These are phyloP conservation scores for Thraustochytrium striatum DNA, from an alignment of 352 stramenopile species.

Conservation along the genomic window DNA sequence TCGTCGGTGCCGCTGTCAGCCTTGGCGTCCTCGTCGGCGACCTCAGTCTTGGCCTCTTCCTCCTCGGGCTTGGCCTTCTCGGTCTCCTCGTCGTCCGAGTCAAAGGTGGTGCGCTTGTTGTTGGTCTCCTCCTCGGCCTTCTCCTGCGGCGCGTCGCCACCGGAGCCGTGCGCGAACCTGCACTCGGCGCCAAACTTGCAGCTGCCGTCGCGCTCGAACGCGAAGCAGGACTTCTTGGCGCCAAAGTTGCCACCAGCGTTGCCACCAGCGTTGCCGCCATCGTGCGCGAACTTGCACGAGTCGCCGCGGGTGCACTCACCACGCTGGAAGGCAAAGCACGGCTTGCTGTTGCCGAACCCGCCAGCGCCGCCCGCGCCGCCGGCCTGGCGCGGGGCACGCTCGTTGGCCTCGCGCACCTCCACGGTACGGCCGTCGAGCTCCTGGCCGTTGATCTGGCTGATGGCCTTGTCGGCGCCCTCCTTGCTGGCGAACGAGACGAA, in stretches of 20 bases:
- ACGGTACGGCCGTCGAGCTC: slow-evolving; percentile 43
- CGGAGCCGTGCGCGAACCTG: slow-evolving; percentile 37
- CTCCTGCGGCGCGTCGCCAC: neutral
- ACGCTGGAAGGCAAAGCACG: slow-evolving; percentile 16
- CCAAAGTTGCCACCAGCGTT: neutral
- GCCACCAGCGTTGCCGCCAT: neutral
- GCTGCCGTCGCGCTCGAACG: slow-evolving; percentile 15
- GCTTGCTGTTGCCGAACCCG: neutral
- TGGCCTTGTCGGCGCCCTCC: slow-evolving; percentile 28
- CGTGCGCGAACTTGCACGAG: slow-evolving; percentile 40
- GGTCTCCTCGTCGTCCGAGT: slow-evolving; percentile 35
- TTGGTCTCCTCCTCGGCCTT: slow-evolving; percentile 8
- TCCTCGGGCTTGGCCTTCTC: neutral
- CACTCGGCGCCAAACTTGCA: slow-evolving; percentile 46
- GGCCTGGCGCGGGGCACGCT: neutral
- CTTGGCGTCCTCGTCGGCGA: too few species aligned
- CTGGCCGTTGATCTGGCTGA: slow-evolving; percentile 10
- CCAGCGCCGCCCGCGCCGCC: neutral
- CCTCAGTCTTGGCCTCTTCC: too few species aligned
- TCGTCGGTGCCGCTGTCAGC: too few species aligned
- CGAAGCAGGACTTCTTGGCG: slow-evolving; percentile 27
- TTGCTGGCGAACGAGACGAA: slow-evolving; percentile 26
- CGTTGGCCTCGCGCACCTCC: neutral
- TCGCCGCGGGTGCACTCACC: slow-evolving; percentile 29
- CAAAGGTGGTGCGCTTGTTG: slow-evolving; percentile 20